phyloP scores from a whole-genome alignment of 441 rosid genomes.

The Pelargonium fulgidum region DNA sequence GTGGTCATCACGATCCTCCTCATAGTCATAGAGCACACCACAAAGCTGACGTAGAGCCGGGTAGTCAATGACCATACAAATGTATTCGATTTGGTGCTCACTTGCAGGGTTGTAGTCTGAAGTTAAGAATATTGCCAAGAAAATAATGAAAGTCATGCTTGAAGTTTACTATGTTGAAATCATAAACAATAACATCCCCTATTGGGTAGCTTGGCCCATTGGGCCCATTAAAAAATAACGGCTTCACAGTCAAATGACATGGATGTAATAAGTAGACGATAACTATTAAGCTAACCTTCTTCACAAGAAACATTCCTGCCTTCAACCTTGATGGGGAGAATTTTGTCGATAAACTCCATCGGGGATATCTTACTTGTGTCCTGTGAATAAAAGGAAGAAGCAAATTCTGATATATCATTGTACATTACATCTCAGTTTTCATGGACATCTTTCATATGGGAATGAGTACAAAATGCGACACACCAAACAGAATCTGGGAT shows the following conservation, averaged over 20 bases:
- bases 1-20: no score
- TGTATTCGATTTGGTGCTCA: slow-evolving; percentile 92
- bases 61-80: slow-evolving; percentile 77
- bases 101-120: slow-evolving; percentile 74
- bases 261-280: neutral
- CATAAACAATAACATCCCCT: no score
- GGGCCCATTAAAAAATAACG: neutral
- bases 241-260: neutral
- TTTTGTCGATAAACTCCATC: slow-evolving; percentile 92
- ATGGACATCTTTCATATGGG: no score
- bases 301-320: slow-evolving; percentile 94
- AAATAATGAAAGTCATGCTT: neutral
- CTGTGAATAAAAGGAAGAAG: slow-evolving; percentile 29
- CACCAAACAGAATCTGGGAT: no score
- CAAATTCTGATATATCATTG: slow-evolving; percentile 6
- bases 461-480: no score
- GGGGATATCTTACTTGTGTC: slow-evolving; percentile 89
- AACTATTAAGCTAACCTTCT: slow-evolving; percentile 56
- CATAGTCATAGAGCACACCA: slow-evolving; percentile 55
- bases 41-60: slow-evolving; percentile 90
- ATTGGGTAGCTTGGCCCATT: no score
- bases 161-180: no score
- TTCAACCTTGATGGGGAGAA: slow-evolving; percentile 88
- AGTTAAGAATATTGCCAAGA: neutral
- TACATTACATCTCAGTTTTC: no score